These are phyloP conservation scores for Phytophthora podocarpi DNA, from an alignment of 352 stramenopile genomes.

Conservation along the genomic window DNA sequence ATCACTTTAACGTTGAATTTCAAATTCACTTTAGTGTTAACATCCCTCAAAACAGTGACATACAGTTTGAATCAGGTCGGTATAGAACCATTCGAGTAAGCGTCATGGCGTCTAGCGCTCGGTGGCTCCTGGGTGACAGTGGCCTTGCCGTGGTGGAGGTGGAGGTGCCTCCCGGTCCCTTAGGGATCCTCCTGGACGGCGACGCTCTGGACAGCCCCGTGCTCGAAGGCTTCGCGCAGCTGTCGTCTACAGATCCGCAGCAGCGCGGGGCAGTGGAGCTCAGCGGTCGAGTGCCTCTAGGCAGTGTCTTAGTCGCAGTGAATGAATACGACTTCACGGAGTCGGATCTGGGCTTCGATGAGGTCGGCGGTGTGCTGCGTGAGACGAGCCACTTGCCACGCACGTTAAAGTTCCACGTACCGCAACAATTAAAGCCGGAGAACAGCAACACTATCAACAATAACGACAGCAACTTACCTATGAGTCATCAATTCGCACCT, in stretches of 20 bases:
- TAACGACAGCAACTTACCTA: constrained; percentile 18
- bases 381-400: constrained; percentile 50
- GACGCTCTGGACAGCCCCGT: constrained; percentile 44
- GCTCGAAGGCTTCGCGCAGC: constrained; percentile 56
- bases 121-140: constrained; percentile 14
- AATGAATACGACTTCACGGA: constrained; percentile 62
- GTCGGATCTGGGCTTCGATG: constrained; percentile 40
- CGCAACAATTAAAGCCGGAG: too few relatives aligned
- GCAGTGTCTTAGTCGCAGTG: constrained; percentile 62
- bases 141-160: constrained; percentile 41
- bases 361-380: constrained; percentile 54
- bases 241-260: constrained; percentile 26
- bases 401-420: constrained; percentile 50
- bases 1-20: too few relatives aligned
- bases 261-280: constrained; percentile 53
- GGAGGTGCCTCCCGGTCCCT: constrained; percentile 47
- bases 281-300: constrained; percentile 42
- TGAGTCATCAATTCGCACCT: constrained; percentile 25
- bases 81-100: background rate
- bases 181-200: constrained; percentile 68
- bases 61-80: constrained; percentile 3
- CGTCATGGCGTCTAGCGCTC: constrained; percentile 18
- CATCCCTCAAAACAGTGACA: background rate
- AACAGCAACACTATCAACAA: too few relatives aligned
- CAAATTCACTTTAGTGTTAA: too few relatives aligned